These are phyloP conservation scores for Cyberlindnera japonica DNA, from an alignment of 805 yeast genomes.

Conservation along the genomic window DNA sequence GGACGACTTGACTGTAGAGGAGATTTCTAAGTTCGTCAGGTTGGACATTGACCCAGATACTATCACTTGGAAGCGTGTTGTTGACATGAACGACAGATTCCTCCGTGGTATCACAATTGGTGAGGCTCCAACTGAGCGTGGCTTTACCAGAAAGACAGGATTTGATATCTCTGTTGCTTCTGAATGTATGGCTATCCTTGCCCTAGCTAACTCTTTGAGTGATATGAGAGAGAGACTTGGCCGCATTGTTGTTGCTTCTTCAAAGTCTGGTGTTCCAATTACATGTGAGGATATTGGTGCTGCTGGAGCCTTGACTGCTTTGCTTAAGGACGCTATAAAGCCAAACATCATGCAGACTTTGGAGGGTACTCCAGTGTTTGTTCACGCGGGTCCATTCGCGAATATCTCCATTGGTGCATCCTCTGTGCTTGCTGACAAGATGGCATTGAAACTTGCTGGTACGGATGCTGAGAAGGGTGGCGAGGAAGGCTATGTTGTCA, in stretches of 20 bases:
- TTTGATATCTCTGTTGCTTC: slow-evolving; percentile 84
- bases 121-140: slow-evolving; percentile 78
- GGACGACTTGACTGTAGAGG: slow-evolving; percentile 67
- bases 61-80: slow-evolving; percentile 80
- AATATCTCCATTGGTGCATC: slow-evolving; percentile 85
- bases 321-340: slow-evolving; percentile 76
- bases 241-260: slow-evolving; percentile 68
- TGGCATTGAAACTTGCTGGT: slow-evolving; percentile 77
- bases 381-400: slow-evolving; percentile 89
- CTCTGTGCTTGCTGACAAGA: slow-evolving; percentile 74
- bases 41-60: slow-evolving; percentile 75
- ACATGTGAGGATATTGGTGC: slow-evolving; percentile 83
- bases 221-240: slow-evolving; percentile 77
- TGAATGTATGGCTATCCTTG: slow-evolving; percentile 83
- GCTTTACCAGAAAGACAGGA: slow-evolving; percentile 68
- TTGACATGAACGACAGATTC: slow-evolving; percentile 79
- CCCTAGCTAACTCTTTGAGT: slow-evolving; percentile 62
- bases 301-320: slow-evolving; percentile 82
- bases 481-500: slow-evolving; percentile 71
- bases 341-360: slow-evolving; percentile 86
- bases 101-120: slow-evolving; percentile 76
- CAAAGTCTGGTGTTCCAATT: slow-evolving; percentile 64
- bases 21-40: slow-evolving; percentile 59
- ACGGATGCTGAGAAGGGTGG: slow-evolving; percentile 44
- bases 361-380: slow-evolving; percentile 85